phyloP scores from a whole-genome alignment of 108 stramenopile species.

The Cyclostephanos invisitatus region DNA sequence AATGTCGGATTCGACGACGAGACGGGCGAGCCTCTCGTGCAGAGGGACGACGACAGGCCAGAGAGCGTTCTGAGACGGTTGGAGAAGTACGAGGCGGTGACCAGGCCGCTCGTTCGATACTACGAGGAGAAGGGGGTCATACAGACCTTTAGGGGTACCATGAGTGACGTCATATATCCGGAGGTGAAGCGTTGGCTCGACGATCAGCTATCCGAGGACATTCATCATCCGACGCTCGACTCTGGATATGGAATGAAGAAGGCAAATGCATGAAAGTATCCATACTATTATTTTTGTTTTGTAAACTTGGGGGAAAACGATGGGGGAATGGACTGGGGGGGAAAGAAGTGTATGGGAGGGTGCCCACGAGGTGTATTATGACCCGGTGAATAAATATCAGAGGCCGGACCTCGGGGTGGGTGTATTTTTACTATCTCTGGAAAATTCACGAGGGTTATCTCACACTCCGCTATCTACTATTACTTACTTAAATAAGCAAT shows the following conservation, averaged over 20 bases:
- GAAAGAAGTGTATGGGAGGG: too few species aligned
- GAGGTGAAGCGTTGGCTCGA: constrained; percentile 82
- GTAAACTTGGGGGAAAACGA: neutral
- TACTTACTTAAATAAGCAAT: too few species aligned
- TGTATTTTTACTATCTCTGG: too few species aligned
- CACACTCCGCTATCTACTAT: too few species aligned
- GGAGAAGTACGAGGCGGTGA: constrained; percentile 85
- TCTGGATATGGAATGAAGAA: neutral
- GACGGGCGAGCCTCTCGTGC: constrained; percentile 94
- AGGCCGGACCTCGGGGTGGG: too few species aligned
- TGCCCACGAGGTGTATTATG: too few species aligned
- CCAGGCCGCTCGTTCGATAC: constrained; percentile 85
- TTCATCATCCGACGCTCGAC: neutral
- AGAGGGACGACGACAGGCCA: constrained; percentile 95
- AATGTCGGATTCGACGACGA: constrained; percentile 83
- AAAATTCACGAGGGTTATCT: too few species aligned
- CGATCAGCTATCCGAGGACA: constrained; percentile 43
- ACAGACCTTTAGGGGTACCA: constrained; percentile 84
- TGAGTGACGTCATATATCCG: constrained; percentile 94
- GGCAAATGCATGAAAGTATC: neutral
- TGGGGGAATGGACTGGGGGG: too few species aligned
- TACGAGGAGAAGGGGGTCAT: constrained; percentile 85
- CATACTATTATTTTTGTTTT: neutral
- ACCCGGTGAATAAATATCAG: too few species aligned
- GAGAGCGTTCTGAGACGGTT: constrained; percentile 86